Evolutionary conservation across 805 yeast genomes (phyloP).

Genomic region (Ogataea zsoltii): DNA sequence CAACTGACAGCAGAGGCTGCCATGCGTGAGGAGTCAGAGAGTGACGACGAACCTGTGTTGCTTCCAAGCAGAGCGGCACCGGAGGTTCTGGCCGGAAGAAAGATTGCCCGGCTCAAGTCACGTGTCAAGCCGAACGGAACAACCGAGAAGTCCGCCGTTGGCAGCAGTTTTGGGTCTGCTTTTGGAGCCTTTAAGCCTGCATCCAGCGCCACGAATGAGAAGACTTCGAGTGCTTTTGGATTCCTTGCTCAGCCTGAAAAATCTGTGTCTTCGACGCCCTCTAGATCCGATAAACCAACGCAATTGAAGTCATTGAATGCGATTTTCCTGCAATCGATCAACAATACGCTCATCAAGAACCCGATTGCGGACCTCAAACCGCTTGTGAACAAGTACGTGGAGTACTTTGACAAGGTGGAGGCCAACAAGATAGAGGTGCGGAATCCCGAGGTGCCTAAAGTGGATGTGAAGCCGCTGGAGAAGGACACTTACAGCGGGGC

Average conservation of each 20-base stretch:
- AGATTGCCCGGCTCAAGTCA: conserved; percentile 60
- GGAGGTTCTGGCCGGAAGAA: conserved; percentile 64
- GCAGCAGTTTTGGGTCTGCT: conserved; percentile 11
- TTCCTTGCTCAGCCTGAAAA: neutral
- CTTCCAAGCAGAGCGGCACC: conserved; percentile 52
- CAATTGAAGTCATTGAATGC: conserved; percentile 67
- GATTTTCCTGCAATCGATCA: conserved; percentile 53
- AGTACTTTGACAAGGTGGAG: conserved; percentile 46
- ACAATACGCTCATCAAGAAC: conserved; percentile 40
- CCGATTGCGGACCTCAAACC: conserved; percentile 58
- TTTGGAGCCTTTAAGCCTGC: conserved; percentile 13
- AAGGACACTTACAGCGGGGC: conserved; percentile 1
- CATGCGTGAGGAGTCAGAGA: conserved; percentile 29
- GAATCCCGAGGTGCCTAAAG: conserved; percentile 25
- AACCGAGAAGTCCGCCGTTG: conserved; percentile 12
- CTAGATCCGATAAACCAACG: conserved; percentile 35
- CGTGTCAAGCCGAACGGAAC: conserved; percentile 29
- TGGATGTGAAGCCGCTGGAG: conserved; percentile 19
- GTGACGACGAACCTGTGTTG: conserved; percentile 38
- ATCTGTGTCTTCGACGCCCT: neutral
- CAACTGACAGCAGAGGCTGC: conserved; percentile 58
- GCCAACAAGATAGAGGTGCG: conserved; percentile 27
- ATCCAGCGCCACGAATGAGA: neutral
- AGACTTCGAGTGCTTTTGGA: conserved; percentile 6
- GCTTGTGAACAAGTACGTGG: conserved; percentile 57